Percentiles rank a stretch among this genome's conserved stretches.
Conservation (phyloP, 768 basidiomycete genomes). For the Multifurca ochricompacta region DNA sequence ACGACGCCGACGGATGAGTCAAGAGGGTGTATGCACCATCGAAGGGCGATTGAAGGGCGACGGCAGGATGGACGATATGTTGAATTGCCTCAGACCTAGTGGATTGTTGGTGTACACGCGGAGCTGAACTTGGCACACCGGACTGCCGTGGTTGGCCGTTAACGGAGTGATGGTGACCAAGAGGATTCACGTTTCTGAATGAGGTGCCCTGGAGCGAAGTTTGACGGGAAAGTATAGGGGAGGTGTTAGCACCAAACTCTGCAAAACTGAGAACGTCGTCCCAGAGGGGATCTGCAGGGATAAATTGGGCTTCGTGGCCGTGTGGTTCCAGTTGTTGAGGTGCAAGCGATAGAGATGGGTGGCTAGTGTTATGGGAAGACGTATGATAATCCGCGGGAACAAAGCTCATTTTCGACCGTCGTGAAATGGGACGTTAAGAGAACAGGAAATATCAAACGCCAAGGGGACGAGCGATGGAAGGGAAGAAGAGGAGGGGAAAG, state of each 20-base stretch:
- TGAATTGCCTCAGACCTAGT: neutral
- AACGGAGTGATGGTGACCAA: neutral
- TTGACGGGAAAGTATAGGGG: neutral
- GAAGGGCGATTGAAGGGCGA: neutral
- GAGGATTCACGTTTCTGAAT: neutral
- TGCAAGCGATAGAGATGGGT: neutral
- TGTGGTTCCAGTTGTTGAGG: neutral
- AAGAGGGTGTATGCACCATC: neutral
- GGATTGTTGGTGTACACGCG: neutral
- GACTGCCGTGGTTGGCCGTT: neutral
- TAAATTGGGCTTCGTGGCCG: neutral
- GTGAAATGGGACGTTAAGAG: neutral
- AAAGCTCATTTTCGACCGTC: neutral
- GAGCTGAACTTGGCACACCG: neutral
- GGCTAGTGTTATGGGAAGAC: neutral
- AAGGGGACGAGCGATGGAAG: too few species aligned
- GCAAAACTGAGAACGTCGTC: neutral
- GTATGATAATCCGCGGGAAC: neutral
- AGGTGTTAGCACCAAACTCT: neutral
- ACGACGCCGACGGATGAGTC: neutral
- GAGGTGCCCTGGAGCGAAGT: neutral
- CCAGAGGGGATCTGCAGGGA: neutral
- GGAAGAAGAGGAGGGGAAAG: too few species aligned
- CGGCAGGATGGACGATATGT: neutral
- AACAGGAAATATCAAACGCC: neutral